phyloP scores from a whole-genome alignment of 768 basidiomycete species.

The Tricholoma terreum region DNA sequence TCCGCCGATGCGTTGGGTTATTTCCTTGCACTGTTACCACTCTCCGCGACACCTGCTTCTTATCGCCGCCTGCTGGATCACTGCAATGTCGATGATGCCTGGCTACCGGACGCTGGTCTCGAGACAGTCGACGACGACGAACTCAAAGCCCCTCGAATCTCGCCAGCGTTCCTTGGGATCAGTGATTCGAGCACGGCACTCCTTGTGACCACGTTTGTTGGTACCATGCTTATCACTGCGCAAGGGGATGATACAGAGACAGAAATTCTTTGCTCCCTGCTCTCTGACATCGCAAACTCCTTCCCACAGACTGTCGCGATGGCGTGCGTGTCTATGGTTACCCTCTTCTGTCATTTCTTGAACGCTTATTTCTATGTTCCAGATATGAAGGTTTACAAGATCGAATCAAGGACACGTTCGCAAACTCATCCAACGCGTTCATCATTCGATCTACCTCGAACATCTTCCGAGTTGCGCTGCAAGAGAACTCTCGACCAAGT shows the following conservation, averaged over 20 bases:
- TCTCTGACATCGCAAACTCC: conserved; percentile 63
- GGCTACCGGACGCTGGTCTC: conserved; percentile 38
- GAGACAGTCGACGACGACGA: conserved; percentile 38
- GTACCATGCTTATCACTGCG: conserved; percentile 69
- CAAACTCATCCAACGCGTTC: conserved; percentile 65
- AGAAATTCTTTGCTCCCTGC: conserved; percentile 71
- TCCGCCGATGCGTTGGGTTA: conserved; percentile 67
- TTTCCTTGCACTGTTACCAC: conserved; percentile 74
- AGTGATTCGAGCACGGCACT: conserved; percentile 64
- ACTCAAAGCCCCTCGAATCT: conserved; percentile 48
- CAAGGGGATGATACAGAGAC: conserved; percentile 82
- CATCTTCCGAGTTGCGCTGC: conserved; percentile 68
- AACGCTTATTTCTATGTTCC: background rate
- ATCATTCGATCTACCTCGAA: conserved; percentile 73
- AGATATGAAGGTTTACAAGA: conserved; percentile 80
- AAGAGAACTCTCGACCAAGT: conserved; percentile 45
- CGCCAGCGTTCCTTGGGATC: conserved; percentile 58
- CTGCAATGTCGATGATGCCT: conserved; percentile 51
- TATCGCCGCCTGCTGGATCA: conserved; percentile 64
- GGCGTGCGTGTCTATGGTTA: conserved; percentile 49
- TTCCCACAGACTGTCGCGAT: conserved; percentile 74
- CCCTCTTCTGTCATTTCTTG: conserved; percentile 11
- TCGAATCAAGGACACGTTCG: conserved; percentile 68
- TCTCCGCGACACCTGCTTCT: conserved; percentile 53
- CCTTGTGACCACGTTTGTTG: conserved; percentile 70